Conservation (phyloP, 495 filamentous ascomycete genomes). For the Neurospora pannonica region DNA sequence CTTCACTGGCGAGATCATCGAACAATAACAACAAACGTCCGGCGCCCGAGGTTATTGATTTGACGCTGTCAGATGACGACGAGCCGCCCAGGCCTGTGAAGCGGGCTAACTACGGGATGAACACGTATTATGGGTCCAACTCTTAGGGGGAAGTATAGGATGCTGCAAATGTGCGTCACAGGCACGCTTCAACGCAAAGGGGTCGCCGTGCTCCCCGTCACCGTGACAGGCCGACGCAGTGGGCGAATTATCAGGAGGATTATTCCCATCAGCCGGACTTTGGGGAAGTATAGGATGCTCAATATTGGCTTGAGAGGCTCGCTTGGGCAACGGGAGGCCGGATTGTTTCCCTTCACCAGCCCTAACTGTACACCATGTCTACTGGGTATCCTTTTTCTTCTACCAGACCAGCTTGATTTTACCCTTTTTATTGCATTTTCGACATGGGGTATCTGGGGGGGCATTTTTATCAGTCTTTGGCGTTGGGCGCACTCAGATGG, state of each 20-base stretch:
- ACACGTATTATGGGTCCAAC: background rate
- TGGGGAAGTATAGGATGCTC: background rate
- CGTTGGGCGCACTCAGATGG: background rate
- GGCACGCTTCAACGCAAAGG: background rate
- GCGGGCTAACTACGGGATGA: constrained; percentile 26
- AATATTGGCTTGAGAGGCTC: background rate
- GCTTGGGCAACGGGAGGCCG: background rate
- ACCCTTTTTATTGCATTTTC: background rate
- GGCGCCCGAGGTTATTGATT: constrained; percentile 60
- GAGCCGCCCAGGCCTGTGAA: constrained; percentile 50
- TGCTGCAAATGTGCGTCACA: background rate
- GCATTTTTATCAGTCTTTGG: background rate
- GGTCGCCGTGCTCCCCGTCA: background rate
- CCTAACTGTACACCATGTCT: background rate
- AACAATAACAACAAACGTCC: constrained; percentile 49
- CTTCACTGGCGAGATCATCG: constrained; percentile 30
- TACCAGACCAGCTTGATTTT: background rate
- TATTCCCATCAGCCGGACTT: background rate
- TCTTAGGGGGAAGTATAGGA: background rate
- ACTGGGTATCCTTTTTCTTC: background rate
- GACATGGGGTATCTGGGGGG: background rate
- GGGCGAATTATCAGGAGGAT: background rate
- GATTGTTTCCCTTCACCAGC: background rate
- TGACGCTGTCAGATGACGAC: constrained; percentile 70
- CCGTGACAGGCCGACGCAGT: background rate